Conservation (phyloP, 2,329 filamentous ascomycete species). For the Aureobasidium sp. region DNA sequence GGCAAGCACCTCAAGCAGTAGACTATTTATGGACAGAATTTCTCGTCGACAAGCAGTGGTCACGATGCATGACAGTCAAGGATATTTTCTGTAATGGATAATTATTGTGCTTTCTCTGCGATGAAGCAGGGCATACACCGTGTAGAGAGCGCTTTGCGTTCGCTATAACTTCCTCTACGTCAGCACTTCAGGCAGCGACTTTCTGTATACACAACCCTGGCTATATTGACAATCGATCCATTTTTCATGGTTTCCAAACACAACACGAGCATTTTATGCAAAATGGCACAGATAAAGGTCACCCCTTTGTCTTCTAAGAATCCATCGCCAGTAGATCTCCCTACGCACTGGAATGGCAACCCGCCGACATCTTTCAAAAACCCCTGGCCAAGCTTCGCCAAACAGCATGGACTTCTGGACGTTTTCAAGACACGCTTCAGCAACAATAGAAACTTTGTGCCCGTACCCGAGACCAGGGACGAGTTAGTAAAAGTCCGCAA, state of each 20-base stretch:
- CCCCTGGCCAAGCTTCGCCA: constrained; percentile 41
- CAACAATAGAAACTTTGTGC: constrained; percentile 39
- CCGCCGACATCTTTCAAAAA: constrained; percentile 43
- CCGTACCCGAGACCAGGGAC: constrained; percentile 35
- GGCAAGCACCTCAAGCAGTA: constrained; percentile 3
- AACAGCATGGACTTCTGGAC: constrained; percentile 22
- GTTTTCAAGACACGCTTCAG: constrained; percentile 33
- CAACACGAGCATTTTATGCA: not conserved
- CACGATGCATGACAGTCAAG: not conserved
- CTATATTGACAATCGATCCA: not conserved
- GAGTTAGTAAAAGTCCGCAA: constrained; percentile 38
- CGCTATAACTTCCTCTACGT: not conserved
- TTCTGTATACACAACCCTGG: not conserved
- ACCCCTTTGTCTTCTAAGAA: not conserved
- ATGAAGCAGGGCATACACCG: not conserved
- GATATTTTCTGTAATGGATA: no score
- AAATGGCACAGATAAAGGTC: not conserved
- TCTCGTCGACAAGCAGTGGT: no score
- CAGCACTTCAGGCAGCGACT: not conserved
- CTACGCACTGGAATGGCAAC: constrained; percentile 36
- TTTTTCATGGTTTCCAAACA: not conserved
- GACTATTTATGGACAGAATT: no score
- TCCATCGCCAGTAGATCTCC: constrained; percentile 7
- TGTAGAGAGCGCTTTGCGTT: not conserved
- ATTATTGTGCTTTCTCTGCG: no score